Conservation (phyloP, 2,329 filamentous ascomycete genomes). For the Aschersonia sp. region DNA sequence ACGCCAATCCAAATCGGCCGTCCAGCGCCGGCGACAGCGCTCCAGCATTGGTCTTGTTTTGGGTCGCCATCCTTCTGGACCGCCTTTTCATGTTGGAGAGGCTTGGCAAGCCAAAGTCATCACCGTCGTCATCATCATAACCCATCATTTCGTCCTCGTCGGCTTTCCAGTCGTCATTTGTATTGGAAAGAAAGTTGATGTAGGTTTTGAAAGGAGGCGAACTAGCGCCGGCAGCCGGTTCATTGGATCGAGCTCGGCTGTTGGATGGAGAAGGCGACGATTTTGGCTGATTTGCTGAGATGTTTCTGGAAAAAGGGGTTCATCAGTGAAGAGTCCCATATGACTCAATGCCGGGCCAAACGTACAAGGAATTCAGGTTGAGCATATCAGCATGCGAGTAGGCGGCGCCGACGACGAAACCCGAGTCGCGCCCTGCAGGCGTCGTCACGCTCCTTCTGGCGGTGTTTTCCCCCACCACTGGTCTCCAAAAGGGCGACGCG, state of each 20-base stretch:
- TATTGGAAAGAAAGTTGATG: conserved; percentile 66
- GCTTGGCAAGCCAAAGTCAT: conserved; percentile 90
- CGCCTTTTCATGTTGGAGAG: conserved; percentile 82
- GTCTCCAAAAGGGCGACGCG: conserved; percentile 77
- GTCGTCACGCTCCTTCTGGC: conserved; percentile 32
- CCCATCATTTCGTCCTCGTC: conserved; percentile 65
- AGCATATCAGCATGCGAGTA: conserved; percentile 95
- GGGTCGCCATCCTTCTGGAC: conserved; percentile 35
- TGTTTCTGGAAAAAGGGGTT: conserved; percentile 27
- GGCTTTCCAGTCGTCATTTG: conserved; percentile 68
- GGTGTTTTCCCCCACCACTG: conserved; percentile 36
- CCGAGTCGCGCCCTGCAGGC: conserved; percentile 38
- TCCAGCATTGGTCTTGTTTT: conserved; percentile 15
- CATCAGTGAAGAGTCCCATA: background rate
- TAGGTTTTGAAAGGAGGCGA: conserved; percentile 61
- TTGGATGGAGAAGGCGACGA: conserved; percentile 55
- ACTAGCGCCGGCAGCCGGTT: conserved; percentile 39
- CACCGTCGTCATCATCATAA: conserved; percentile 77
- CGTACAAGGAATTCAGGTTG: conserved; percentile 70
- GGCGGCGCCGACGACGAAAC: conserved; percentile 76
- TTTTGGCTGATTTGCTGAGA: conserved; percentile 50
- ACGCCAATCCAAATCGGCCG: conserved; percentile 21
- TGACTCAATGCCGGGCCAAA: conserved; percentile 2
- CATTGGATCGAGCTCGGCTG: conserved; percentile 30
- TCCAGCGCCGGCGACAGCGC: conserved; percentile 21